Base-by-base conservation (phyloP, 805 yeast species). In the Candida verbasci region DNA sequence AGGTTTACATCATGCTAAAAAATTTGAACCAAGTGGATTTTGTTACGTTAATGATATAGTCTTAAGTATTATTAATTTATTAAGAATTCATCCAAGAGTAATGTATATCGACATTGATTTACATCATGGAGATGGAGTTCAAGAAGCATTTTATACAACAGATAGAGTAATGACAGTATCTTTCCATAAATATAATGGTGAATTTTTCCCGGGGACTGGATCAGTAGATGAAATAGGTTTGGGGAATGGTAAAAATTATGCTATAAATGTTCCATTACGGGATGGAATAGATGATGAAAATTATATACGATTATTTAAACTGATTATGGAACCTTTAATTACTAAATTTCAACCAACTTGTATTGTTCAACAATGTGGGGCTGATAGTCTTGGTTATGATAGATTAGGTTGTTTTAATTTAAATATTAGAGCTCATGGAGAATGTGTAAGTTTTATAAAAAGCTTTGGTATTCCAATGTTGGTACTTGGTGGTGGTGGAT, bases 61-160 rank as follows among this genome's bases (percentile, higher is more conserved):
- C 1, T 67, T 91, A 31, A 87, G 95, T 32, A 86, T 89, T 29
- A 68, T 91, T 43, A 87, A 91, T 56, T 69, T 91, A 28, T 67
- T 91, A 42, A 68, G 96, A 36, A 87, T 86, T 45, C 96, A 89
- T 60, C 93, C 96, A 28, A 74, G 97, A 45, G 96, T 91, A 6
- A 69, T 91, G 55, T 91, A 91, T 57, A 85, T 91, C 37, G 97
- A 91, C 60, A 89, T 88, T 39, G 97, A 91, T 58, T 76, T 91
- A 10, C 97, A 91, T 58, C 97, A 91, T 55, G 97, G 97, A 30
- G 97, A 91, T 60, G 97, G 97, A 46, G 97, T 91, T 14, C 96
- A 91, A 59, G 97, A 91, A 60, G 97, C 97, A 1, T 91, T 91
- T 54, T 86, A 91, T 63, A 77, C 93, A 12, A 86, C 96, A 2